Percentiles rank a stretch among this genome's conserved stretches.
phyloP scores from a whole-genome alignment of 768 basidiomycete genomes.

The Calocybe gangraenosa region DNA sequence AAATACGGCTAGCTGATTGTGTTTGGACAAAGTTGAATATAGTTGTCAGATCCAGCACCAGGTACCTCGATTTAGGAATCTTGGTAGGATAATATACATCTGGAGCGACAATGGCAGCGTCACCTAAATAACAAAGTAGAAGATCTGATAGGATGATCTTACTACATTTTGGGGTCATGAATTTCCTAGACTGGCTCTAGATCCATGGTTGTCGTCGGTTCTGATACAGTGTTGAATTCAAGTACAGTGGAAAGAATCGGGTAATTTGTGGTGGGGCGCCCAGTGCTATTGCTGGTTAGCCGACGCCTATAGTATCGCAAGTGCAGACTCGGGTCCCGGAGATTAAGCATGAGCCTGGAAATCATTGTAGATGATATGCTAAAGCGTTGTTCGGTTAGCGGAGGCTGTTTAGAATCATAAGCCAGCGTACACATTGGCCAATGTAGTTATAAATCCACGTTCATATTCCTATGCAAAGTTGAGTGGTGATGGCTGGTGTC shows the following conservation, averaged over 20 bases:
- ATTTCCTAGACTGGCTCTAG: no score
- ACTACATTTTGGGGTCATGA: no score
- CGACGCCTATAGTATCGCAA: neutral
- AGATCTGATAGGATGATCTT: no score
- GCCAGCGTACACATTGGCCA: constrained; percentile 18
- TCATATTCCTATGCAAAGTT: constrained; percentile 12
- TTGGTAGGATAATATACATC: no score
- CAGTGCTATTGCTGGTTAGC: neutral
- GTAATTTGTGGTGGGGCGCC: constrained; percentile 2
- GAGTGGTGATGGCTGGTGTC: neutral
- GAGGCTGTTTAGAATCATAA: neutral
- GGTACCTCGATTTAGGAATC: no score
- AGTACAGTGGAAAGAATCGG: constrained; percentile 18
- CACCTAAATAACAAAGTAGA: no score
- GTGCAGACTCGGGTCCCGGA: constrained; percentile 23
- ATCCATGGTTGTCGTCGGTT: neutral
- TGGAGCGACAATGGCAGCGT: no score
- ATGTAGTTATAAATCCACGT: constrained; percentile 19
- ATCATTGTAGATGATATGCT: constrained; percentile 28
- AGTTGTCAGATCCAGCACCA: no score
- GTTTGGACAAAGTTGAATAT: no score
- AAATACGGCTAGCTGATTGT: no score
- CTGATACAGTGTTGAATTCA: constrained; percentile 12
- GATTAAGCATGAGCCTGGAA: constrained; percentile 28
- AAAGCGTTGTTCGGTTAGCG: neutral